Conservation (phyloP, 2,329 filamentous ascomycete species). For the Clonostachys chloroleuca region DNA sequence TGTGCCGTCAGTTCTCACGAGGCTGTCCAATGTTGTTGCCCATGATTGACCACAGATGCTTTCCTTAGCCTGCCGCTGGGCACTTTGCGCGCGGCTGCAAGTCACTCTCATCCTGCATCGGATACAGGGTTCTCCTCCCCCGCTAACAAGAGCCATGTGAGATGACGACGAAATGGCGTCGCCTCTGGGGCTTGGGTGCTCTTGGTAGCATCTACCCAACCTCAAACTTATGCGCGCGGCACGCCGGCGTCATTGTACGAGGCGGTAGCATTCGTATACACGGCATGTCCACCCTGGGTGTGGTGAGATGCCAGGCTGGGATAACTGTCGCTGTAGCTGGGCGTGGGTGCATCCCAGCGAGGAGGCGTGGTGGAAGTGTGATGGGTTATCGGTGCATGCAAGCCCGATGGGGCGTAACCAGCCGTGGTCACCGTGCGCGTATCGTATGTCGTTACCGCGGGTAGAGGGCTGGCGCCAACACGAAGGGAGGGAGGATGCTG, state of each 20-base stretch:
- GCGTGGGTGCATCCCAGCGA: slow-evolving; percentile 33
- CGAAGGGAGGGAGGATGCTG: slow-evolving; percentile 24
- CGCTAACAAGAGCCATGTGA: too few species aligned
- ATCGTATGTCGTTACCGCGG: slow-evolving; percentile 33
- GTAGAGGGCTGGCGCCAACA: slow-evolving; percentile 28
- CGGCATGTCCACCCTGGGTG: slow-evolving; percentile 19
- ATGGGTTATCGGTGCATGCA: slow-evolving; percentile 32
- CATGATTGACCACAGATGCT: background rate
- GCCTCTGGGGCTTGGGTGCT: too few species aligned
- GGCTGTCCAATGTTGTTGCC: slow-evolving; percentile 15
- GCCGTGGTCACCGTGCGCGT: slow-evolving; percentile 18
- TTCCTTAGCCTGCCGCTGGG: background rate
- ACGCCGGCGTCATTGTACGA: slow-evolving; percentile 33
- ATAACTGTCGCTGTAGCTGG: slow-evolving; percentile 31
- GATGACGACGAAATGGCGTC: too few species aligned
- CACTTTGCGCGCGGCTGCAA: background rate
- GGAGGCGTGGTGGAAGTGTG: slow-evolving; percentile 28
- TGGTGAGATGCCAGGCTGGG: slow-evolving; percentile 30
- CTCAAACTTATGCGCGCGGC: slow-evolving; percentile 29
- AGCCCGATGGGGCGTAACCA: slow-evolving; percentile 31
- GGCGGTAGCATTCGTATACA: slow-evolving; percentile 28
- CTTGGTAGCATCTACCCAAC: background rate
- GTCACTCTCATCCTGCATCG: background rate
- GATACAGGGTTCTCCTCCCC: too few species aligned
- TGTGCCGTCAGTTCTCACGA: slow-evolving; percentile 16